Percentiles rank a stretch among this genome's conserved stretches.
Conservation (phyloP, 805 yeast genomes). For the Grigorovia yakushimaensis region DNA sequence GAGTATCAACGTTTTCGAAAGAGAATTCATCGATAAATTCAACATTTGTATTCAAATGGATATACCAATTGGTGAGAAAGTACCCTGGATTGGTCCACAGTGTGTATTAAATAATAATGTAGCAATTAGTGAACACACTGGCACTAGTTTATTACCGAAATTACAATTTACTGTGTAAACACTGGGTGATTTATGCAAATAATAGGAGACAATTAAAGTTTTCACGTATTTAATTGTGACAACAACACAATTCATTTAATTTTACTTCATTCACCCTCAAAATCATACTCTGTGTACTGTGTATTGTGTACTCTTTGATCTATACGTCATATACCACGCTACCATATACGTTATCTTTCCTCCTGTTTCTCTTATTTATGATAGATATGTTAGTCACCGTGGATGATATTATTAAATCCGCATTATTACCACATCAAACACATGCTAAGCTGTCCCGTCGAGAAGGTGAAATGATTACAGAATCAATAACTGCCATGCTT, state of each 20-base stretch:
- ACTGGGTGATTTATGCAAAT: background rate
- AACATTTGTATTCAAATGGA: slow-evolving; percentile 54
- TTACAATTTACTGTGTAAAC: slow-evolving; percentile 7
- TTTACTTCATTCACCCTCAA: too few relatives aligned
- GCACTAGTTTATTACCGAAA: slow-evolving; percentile 14
- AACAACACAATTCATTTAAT: too few relatives aligned
- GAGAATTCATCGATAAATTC: slow-evolving; percentile 75
- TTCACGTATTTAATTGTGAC: too few relatives aligned
- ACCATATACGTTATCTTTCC: background rate
- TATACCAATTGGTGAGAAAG: slow-evolving; percentile 23
- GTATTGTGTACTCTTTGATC: too few relatives aligned
- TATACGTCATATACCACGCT: background rate
- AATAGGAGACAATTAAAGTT: too few relatives aligned
- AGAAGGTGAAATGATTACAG: slow-evolving; percentile 18
- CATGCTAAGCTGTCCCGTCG: slow-evolving; percentile 18
- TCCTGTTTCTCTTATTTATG: background rate
- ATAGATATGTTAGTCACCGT: background rate
- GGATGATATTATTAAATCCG: slow-evolving; percentile 11
- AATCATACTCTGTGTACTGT: too few relatives aligned
- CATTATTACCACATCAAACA: slow-evolving; percentile 15
- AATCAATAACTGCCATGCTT: slow-evolving; percentile 13
- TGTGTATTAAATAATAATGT: slow-evolving; percentile 5
- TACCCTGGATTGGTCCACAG: slow-evolving; percentile 27
- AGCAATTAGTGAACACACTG: slow-evolving; percentile 9
- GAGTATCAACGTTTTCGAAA: slow-evolving; percentile 70